Evolutionary conservation across 116 monocot genomes (phyloP).

Genomic region (Trichopus zeylanicus): DNA sequence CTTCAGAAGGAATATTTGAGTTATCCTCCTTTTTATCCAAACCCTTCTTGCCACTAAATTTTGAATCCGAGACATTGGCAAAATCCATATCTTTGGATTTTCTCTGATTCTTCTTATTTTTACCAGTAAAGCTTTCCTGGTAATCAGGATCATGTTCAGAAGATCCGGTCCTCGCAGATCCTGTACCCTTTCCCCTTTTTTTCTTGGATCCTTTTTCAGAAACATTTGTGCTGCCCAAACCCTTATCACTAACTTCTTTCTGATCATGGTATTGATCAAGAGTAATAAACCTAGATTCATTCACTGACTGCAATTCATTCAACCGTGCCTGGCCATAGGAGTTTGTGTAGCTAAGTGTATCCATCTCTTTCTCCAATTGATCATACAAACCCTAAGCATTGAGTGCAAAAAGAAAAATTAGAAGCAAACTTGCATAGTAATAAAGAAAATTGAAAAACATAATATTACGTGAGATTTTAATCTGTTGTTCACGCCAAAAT

Average conservation of each 20-base stretch:
- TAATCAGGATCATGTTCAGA: slow-evolving; percentile 48
- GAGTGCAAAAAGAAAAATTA: slow-evolving; percentile 5
- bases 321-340: slow-evolving; percentile 17
- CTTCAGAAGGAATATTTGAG: slow-evolving; percentile 57
- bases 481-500: not conserved
- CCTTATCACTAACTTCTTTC: slow-evolving; percentile 47
- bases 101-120: slow-evolving; percentile 73
- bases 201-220: slow-evolving; percentile 71
- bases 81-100: slow-evolving; percentile 54
- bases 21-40: slow-evolving; percentile 51
- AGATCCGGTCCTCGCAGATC: slow-evolving; percentile 29
- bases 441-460: not conserved
- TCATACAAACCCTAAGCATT: slow-evolving; percentile 62
- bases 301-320: slow-evolving; percentile 10
- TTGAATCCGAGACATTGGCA: slow-evolving; percentile 27
- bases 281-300: slow-evolving; percentile 20
- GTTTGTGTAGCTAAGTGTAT: slow-evolving; percentile 27
- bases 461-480: not conserved
- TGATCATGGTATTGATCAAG: slow-evolving; percentile 24
- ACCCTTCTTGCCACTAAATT: slow-evolving; percentile 41
- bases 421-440: no score
- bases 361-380: slow-evolving; percentile 85
- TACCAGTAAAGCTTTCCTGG: slow-evolving; percentile 49
- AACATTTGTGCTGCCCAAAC: slow-evolving; percentile 21
- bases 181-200: slow-evolving; percentile 66